Conservation (phyloP, 1,284 basidiomycete genomes). For the Afroboletus lepidellus region DNA sequence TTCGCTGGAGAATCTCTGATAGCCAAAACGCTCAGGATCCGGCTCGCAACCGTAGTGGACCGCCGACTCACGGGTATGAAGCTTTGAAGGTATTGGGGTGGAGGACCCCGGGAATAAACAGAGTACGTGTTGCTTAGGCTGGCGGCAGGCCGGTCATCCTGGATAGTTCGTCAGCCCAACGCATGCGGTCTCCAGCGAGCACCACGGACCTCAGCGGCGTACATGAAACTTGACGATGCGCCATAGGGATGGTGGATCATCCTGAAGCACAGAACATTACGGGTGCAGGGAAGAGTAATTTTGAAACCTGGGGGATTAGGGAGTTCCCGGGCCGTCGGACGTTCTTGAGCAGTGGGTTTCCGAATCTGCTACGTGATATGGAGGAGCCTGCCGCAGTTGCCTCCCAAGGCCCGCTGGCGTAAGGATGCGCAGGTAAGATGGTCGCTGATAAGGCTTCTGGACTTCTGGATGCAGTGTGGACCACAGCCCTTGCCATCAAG, state of each 20-base stretch:
- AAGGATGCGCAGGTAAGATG: constrained; percentile 1
- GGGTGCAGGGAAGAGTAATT: constrained; percentile 3
- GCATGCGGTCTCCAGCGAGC: neutral
- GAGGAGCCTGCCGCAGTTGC: neutral
- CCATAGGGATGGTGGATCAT: constrained; percentile 34
- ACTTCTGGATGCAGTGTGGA: neutral
- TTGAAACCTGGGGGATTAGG: constrained; percentile 1
- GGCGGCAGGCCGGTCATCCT: constrained; percentile 9
- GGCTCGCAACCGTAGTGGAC: neutral
- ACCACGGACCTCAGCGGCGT: constrained; percentile 23
- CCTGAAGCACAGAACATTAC: constrained; percentile 21
- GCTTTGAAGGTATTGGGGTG: constrained; percentile 24
- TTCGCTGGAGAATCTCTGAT: constrained; percentile 29
- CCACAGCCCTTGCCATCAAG: too few relatives aligned
- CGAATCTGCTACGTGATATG: constrained; percentile 2
- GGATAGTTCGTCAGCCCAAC: constrained; percentile 1
- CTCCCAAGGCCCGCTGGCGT: neutral
- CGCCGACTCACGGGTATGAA: constrained; percentile 28
- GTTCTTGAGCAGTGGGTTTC: constrained; percentile 6
- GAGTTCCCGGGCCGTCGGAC: neutral
- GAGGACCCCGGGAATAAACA: constrained; percentile 2
- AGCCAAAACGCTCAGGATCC: neutral
- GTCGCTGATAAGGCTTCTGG: neutral
- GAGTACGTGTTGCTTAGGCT: neutral
- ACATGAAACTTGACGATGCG: constrained; percentile 30